Conservation (phyloP, 192 early-diverging fungal species). For the Lobosporangium transversale region DNA sequence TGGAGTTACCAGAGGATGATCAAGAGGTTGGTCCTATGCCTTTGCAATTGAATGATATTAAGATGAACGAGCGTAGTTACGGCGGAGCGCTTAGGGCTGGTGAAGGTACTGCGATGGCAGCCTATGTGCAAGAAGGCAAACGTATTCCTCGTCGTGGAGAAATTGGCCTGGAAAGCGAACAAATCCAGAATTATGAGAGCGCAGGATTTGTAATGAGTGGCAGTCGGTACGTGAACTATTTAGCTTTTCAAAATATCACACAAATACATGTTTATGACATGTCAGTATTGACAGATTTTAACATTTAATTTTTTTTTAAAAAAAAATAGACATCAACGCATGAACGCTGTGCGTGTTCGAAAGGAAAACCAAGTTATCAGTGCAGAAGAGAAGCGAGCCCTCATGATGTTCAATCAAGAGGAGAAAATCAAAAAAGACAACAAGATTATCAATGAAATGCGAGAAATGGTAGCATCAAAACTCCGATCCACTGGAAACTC, state of each 20-base stretch:
- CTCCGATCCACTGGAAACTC: conserved; percentile 53
- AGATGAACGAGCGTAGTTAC: conserved; percentile 75
- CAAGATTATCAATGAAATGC: conserved; percentile 91
- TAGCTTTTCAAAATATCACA: no score
- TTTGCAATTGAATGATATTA: conserved; percentile 63
- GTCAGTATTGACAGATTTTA: background rate
- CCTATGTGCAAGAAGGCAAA: conserved; percentile 90
- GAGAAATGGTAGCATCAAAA: conserved; percentile 82
- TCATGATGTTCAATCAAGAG: conserved; percentile 89
- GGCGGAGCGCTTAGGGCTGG: conserved; percentile 87
- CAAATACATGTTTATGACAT: no score
- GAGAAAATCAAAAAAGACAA: conserved; percentile 90
- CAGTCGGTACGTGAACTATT: conserved; percentile 65
- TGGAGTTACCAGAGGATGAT: conserved; percentile 70
- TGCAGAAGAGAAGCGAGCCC: conserved; percentile 91
- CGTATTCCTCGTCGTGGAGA: conserved; percentile 98
- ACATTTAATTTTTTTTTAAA: background rate
- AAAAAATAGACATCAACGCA: conserved; percentile 81
- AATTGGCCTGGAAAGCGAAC: conserved; percentile 86
- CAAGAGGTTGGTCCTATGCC: conserved; percentile 76
- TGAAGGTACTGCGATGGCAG: conserved; percentile 91
- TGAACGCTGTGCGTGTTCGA: conserved; percentile 95
- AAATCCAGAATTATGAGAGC: conserved; percentile 87
- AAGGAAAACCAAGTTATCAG: conserved; percentile 98
- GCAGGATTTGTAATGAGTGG: conserved; percentile 98